Evolutionary conservation across 768 basidiomycete species (phyloP), one percentile per base, ranked within the genome.

Genomic region (Phlegmacium glaucopus): DNA sequence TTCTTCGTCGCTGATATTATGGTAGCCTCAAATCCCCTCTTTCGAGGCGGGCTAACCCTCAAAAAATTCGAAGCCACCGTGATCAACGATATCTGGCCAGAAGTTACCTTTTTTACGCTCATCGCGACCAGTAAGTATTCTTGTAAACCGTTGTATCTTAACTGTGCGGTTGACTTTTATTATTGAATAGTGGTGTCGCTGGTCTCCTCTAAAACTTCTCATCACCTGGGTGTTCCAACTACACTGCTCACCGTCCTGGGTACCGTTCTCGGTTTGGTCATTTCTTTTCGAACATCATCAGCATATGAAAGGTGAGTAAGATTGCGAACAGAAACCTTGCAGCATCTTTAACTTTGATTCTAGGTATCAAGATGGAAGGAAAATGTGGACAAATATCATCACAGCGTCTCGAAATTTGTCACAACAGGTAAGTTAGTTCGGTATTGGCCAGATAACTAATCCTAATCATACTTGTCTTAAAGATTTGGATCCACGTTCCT

Each of bases 261-360:
- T 77, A 85, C 82, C n/a, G 82, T 87, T 36, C 78, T 86, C 64
- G 83, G 77, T 78, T 67, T 83, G 59, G 81, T 83, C 45, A 79
- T 89, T 41, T 83, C 82, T 0, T 89, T 87, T 71, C 70, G 86
- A 49, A 87, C 84, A 6, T 83, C 82, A 8, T 83, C 81, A 17
- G 84, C 85, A 4, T 85, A 85, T 59, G 80, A 84, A 44, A 70
- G 82, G 74, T 81, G 54, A 25, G 38, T 28, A 3, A 11, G 25
- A 15, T 25, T 27, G 13, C 17, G 30, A 45, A 9, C 13, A 37
- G 17, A 32, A 17, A 29, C 6, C 11, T 40, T 16, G 28, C 32
- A 29, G 9, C 35, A 4, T 34, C 27, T 12, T 10, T n/a, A 12
- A 27, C 41, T n/a, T n/a, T n/a, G 35, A 15, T 27, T 17, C 9